Evolutionary conservation across 805 yeast species (phyloP).

Genomic region (Metschnikowia rubicola): DNA sequence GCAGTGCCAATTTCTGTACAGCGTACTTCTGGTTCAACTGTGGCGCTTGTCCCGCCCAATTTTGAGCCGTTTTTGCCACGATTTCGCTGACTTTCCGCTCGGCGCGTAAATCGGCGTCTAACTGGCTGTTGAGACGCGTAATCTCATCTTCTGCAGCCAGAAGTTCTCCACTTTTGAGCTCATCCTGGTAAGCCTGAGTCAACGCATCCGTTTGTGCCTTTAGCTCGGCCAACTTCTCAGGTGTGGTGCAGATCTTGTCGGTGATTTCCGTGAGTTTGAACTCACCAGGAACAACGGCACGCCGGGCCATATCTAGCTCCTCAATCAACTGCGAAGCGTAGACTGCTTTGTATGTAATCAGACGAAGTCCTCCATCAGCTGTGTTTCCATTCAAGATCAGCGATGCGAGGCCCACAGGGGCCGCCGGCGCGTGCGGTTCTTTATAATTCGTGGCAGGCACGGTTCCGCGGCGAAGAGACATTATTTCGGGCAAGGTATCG

Average conservation of each 20-base stretch:
- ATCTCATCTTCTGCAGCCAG: slow-evolving; percentile 2
- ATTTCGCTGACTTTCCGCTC: not conserved
- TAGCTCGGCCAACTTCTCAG: slow-evolving; percentile 18
- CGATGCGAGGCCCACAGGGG: slow-evolving; percentile 28
- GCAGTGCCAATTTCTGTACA: slow-evolving; percentile 3
- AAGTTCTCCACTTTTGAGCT: not conserved
- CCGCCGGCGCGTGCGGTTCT: slow-evolving; percentile 16
- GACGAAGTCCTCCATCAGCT: slow-evolving; percentile 38
- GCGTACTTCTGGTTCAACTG: slow-evolving; percentile 3
- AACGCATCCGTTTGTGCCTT: slow-evolving; percentile 21
- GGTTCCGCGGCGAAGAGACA: slow-evolving; percentile 2
- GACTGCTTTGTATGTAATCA: slow-evolving; percentile 40
- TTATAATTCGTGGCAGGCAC: slow-evolving; percentile 18
- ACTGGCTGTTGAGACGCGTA: slow-evolving; percentile 4
- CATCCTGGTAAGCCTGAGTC: not conserved
- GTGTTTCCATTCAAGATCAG: slow-evolving; percentile 40
- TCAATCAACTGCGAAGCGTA: slow-evolving; percentile 36
- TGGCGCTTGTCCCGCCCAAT: not conserved
- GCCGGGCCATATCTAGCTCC: slow-evolving; percentile 31
- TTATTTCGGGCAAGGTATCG: not conserved
- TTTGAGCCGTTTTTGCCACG: not conserved
- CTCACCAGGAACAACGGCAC: slow-evolving; percentile 22
- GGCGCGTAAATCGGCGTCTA: slow-evolving; percentile 13
- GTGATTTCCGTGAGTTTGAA: slow-evolving; percentile 15
- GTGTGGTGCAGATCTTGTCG: slow-evolving; percentile 18